Base-by-base conservation (phyloP, 1,284 basidiomycete species). In the Cryptococcus sp. region DNA sequence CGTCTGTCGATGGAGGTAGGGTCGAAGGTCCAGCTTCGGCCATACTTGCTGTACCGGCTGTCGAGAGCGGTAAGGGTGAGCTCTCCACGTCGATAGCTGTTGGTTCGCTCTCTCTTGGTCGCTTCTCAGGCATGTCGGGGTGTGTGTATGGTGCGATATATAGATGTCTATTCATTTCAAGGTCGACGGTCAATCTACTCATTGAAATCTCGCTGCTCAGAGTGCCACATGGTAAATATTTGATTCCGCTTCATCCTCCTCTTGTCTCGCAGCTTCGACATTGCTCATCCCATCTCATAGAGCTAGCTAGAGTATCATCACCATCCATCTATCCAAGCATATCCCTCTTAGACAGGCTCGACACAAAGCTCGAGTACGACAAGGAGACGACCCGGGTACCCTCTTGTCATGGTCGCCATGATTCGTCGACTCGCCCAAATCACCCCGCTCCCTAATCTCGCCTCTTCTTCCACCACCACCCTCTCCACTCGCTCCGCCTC, bases 121-220 rank as follows among this genome's bases (percentile, higher is more conserved):
- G 50, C 52, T 69, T 69, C 60, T 49, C 63, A 66, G 26, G 41
- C 43, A 18, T 34, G 19, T 21, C 16, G n/a, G n/a, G n/a, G n/a
- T n/a, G n/a, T n/a, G n/a, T n/a, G n/a, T n/a, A n/a, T n/a, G n/a
- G n/a, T n/a, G n/a, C n/a, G n/a, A n/a, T n/a, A n/a, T n/a, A n/a
- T n/a, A n/a, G n/a, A n/a, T n/a, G n/a, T n/a, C n/a, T n/a, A n/a
- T n/a, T n/a, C n/a, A n/a, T n/a, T n/a, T n/a, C n/a, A n/a, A n/a
- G n/a, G n/a, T n/a, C n/a, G n/a, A n/a, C n/a, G n/a, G n/a, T n/a
- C n/a, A n/a, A n/a, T n/a, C n/a, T n/a, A n/a, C n/a, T n/a, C n/a
- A n/a, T n/a, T n/a, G n/a, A n/a, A n/a, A n/a, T n/a, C n/a, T n/a
- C n/a, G n/a, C n/a, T n/a, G n/a, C n/a, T n/a, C n/a, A n/a, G n/a